Percentiles rank a stretch among this genome's conserved stretches.
These are phyloP conservation scores for Saturnispora galanensis DNA, from an alignment of 805 yeast species.

Conservation along the genomic window DNA sequence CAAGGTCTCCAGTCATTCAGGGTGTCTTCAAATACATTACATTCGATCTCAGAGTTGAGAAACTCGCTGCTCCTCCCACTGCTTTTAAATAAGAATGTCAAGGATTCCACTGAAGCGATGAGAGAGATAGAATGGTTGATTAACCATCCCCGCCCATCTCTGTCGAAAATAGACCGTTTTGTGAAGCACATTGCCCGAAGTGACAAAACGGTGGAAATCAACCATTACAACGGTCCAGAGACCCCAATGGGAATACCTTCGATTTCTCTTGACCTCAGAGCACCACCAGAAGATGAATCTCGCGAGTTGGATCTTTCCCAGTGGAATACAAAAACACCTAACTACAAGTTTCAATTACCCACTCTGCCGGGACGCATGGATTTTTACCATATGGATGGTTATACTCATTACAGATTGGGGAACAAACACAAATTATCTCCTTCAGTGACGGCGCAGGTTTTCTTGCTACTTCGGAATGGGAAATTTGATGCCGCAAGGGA, in stretches of 20 bases:
- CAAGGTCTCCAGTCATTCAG: neutral
- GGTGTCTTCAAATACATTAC: constrained; percentile 1
- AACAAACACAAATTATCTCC: constrained; percentile 3
- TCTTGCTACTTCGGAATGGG: constrained; percentile 1
- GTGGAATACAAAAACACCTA: neutral
- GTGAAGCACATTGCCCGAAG: constrained; percentile 1
- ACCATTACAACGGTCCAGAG: constrained; percentile 5
- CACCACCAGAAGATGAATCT: neutral
- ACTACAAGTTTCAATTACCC: neutral
- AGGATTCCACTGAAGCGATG: neutral
- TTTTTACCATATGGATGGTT: neutral
- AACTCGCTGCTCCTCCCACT: neutral
- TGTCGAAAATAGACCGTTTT: constrained; percentile 1
- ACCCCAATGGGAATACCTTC: neutral
- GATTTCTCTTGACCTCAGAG: neutral
- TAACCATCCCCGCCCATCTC: neutral
- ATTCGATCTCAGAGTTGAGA: constrained; percentile 2
- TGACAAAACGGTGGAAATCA: neutral
- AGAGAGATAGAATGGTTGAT: neutral
- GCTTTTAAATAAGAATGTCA: neutral
- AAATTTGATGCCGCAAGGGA: constrained; percentile 5
- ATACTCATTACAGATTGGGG: constrained; percentile 3
- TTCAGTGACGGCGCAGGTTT: neutral
- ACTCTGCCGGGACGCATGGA: no score
- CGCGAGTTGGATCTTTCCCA: neutral